Percentiles rank a stretch among this genome's conserved stretches.
These are phyloP conservation scores for Sporothrix pseudoabietina DNA, from an alignment of 2,329 filamentous ascomycete genomes.

Conservation along the genomic window DNA sequence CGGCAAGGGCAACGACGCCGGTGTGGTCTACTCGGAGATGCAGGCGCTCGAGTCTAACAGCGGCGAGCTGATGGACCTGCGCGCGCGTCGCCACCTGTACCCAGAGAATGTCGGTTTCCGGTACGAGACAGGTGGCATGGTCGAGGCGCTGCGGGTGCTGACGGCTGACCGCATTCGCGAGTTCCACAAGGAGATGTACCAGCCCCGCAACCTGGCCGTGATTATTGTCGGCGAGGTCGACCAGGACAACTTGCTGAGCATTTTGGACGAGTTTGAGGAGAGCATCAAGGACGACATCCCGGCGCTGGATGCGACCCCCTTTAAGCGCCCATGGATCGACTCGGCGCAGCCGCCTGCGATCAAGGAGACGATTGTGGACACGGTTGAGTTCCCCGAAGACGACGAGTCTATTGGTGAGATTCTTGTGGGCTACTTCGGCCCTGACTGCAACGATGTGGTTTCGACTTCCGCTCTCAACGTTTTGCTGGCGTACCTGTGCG, in stretches of 20 bases:
- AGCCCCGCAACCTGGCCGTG: slow-evolving; percentile 90
- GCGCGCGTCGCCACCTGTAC: slow-evolving; percentile 78
- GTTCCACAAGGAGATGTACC: slow-evolving; percentile 97
- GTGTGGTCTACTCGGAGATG: slow-evolving; percentile 98
- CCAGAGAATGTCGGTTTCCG: slow-evolving; percentile 88
- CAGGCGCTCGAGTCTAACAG: slow-evolving; percentile 88
- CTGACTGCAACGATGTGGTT: slow-evolving; percentile 71
- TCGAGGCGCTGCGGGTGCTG: slow-evolving; percentile 82
- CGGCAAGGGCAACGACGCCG: slow-evolving; percentile 89
- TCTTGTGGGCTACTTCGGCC: slow-evolving; percentile 82
- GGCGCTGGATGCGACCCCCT: slow-evolving; percentile 65
- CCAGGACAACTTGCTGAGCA: slow-evolving; percentile 74
- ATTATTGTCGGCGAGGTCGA: slow-evolving; percentile 91
- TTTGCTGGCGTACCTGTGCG: slow-evolving; percentile 82
- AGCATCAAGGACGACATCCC: slow-evolving; percentile 84
- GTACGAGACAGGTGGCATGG: slow-evolving; percentile 98
- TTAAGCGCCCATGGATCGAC: slow-evolving; percentile 88
- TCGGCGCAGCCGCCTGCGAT: slow-evolving; percentile 76
- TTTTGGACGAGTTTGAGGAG: slow-evolving; percentile 85
- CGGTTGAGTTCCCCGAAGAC: slow-evolving; percentile 90
- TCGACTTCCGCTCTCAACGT: slow-evolving; percentile 74
- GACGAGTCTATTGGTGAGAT: slow-evolving; percentile 93
- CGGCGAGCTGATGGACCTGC: slow-evolving; percentile 83
- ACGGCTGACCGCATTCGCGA: slow-evolving; percentile 88
- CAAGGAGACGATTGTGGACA: slow-evolving; percentile 71